A percentile compares a stretch with the other conserved stretches of the same genome.
Conservation (phyloP, 2,329 filamentous ascomycete genomes). For the Penicillium italicum region DNA sequence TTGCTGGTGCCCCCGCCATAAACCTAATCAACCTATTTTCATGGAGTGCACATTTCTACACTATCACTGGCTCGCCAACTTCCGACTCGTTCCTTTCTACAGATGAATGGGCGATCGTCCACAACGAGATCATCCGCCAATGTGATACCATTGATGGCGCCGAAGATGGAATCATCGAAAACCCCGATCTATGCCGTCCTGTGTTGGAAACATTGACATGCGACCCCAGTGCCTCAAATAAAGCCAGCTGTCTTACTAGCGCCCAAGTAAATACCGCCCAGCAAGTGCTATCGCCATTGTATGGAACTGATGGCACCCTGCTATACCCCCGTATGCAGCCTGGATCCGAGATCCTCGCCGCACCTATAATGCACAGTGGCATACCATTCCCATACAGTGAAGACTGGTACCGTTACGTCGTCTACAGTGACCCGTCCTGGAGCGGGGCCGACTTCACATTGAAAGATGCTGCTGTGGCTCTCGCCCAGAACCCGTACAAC, state of each 20-base stretch:
- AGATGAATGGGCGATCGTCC: conserved; percentile 32
- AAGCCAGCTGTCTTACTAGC: conserved; percentile 29
- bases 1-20: conserved; percentile 44
- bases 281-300: conserved; percentile 32
- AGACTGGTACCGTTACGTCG: conserved; percentile 47
- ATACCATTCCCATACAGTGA: conserved; percentile 36
- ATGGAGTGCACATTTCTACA: conserved; percentile 45
- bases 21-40: conserved; percentile 45
- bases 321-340: conserved; percentile 38
- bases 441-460: conserved; percentile 38
- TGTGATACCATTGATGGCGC: conserved; percentile 34
- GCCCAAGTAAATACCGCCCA: conserved; percentile 30
- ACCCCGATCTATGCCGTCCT: conserved; percentile 35
- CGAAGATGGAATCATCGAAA: conserved; percentile 38
- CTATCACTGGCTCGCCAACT: conserved; percentile 38
- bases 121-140: conserved; percentile 37
- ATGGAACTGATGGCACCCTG: conserved; percentile 30
- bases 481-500: conserved; percentile 46
- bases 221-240: conserved; percentile 13
- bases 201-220: conserved; percentile 34
- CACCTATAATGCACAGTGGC: conserved; percentile 36
- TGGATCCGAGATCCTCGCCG: conserved; percentile 28
- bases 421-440: conserved; percentile 43
- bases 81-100: conserved; percentile 30
- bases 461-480: conserved; percentile 36